phyloP scores from a whole-genome alignment of 257 asterid species.

The Solanum bukasovii region DNA sequence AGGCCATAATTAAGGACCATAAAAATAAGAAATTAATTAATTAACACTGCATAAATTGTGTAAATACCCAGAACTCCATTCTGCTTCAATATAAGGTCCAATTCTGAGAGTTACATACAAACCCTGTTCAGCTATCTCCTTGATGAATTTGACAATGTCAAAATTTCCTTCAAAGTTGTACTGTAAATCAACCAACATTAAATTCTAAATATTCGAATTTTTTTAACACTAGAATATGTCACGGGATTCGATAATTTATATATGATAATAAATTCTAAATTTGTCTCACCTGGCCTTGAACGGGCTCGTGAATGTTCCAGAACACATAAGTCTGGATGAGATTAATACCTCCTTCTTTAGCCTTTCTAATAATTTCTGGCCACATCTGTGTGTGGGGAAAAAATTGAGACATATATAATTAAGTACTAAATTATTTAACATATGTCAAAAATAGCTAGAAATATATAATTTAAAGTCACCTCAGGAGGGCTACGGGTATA shows the following conservation, averaged over 20 bases:
- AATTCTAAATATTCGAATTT: not conserved
- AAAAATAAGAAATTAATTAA: not conserved
- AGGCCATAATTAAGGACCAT: not conserved
- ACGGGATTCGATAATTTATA: not conserved
- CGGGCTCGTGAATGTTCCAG: conserved; percentile 91
- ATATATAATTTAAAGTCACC: conserved; percentile 9
- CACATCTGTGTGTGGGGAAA: conserved; percentile 43
- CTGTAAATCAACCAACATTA: conserved; percentile 16
- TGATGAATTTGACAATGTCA: conserved; percentile 62
- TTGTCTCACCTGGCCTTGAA: conserved; percentile 48
- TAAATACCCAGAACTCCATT: conserved; percentile 86
- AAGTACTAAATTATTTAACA: not conserved
- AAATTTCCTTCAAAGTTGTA: conserved; percentile 53
- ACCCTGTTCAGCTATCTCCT: conserved; percentile 45
- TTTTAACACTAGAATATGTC: too few species aligned
- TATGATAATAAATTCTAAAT: not conserved
- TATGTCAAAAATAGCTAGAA: not conserved
- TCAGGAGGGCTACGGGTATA: conserved; percentile 79
- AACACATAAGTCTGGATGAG: conserved; percentile 73
- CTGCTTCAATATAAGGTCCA: conserved; percentile 94
- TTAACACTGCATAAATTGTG: not conserved
- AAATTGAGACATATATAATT: not conserved
- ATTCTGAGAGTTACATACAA: conserved; percentile 79
- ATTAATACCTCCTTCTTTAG: conserved; percentile 75
- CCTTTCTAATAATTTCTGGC: conserved; percentile 49